Evolutionary conservation across 495 filamentous ascomycete genomes (phyloP), one percentile per base, ranked within the genome.

Genomic region (Neurospora pannonica): DNA sequence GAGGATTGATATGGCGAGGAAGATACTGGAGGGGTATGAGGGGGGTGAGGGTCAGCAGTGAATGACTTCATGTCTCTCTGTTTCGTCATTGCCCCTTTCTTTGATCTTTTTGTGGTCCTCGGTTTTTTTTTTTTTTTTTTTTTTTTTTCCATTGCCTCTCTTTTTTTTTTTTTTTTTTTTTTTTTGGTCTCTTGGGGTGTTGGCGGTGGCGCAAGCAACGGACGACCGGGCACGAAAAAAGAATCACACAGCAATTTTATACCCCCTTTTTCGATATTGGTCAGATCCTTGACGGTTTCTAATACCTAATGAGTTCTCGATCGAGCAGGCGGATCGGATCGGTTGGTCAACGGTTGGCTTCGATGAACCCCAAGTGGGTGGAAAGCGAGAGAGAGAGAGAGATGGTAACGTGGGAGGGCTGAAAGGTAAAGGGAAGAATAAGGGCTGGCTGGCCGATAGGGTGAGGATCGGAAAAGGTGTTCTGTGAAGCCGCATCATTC

Each of bases 1-100:
- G 75, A 85, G 90, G 76, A 83, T 97, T 71, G 93, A 97, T 76
- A 88, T 89, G 67, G 94, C 93, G 28, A 86, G 90, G 76, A 84
- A 90, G 54, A 87, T 90, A 3, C 81, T 97, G 54, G 92, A 95
- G 76, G 93, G 92, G 17, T 75, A 83, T 67, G 84, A 86, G 4
- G 70, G 36, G 5, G 71, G 39, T 34, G 70, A 69, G 10, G 21
- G 11, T 0, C 48, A 60, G 54, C 54, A 67, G 54, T 67, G 54
- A 62, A 31, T 15, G 21, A n/a, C n/a, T n/a, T n/a, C n/a, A n/a
- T n/a, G n/a, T n/a, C n/a, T n/a, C n/a, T n/a, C n/a, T n/a, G n/a
- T n/a, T n/a, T n/a, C n/a, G n/a, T n/a, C n/a, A n/a, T n/a, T n/a
- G n/a, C n/a, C n/a, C n/a, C n/a, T n/a, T n/a, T n/a, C n/a, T n/a